These are phyloP conservation scores for Xylaria castorea DNA, from an alignment of 495 filamentous ascomycete genomes.

Conservation along the genomic window DNA sequence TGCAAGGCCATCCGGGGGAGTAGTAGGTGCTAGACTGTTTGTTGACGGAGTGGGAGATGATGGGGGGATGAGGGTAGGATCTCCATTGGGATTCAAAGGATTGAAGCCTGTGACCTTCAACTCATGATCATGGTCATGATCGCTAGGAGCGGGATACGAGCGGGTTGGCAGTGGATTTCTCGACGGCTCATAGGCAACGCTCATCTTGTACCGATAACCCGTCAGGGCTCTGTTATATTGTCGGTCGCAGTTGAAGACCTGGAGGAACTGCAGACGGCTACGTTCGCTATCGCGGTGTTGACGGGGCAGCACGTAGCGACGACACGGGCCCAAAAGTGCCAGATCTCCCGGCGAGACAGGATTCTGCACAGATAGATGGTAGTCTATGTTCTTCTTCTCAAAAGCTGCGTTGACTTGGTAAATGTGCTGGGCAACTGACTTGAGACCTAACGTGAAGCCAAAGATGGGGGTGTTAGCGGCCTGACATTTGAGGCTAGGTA, in stretches of 20 bases:
- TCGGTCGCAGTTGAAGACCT: conserved; percentile 30
- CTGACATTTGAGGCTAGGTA: conserved; percentile 26
- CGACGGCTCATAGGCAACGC: conserved; percentile 47
- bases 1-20: conserved; percentile 20
- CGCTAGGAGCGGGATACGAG: conserved; percentile 39
- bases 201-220: conserved; percentile 46
- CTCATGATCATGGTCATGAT: conserved; percentile 38
- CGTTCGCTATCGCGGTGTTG: conserved; percentile 33
- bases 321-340: conserved; percentile 26
- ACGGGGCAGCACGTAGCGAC: conserved; percentile 30
- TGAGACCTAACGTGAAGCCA: conserved; percentile 24
- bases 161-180: conserved; percentile 46
- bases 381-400: conserved; percentile 22
- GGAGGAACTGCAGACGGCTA: conserved; percentile 31
- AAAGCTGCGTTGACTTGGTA: conserved; percentile 27
- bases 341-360: conserved; percentile 15
- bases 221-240: conserved; percentile 30
- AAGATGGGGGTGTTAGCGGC: conserved; percentile 22
- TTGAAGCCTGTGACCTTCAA: conserved; percentile 28
- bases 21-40: conserved; percentile 23
- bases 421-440: conserved; percentile 24
- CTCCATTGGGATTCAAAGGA: conserved; percentile 18
- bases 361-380: conserved; percentile 12
- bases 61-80: conserved; percentile 29
- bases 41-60: conserved; percentile 30